Conservation (phyloP, 225 moss, liverwort and hornwort genomes). For the Physcomitrellopsis africana region DNA sequence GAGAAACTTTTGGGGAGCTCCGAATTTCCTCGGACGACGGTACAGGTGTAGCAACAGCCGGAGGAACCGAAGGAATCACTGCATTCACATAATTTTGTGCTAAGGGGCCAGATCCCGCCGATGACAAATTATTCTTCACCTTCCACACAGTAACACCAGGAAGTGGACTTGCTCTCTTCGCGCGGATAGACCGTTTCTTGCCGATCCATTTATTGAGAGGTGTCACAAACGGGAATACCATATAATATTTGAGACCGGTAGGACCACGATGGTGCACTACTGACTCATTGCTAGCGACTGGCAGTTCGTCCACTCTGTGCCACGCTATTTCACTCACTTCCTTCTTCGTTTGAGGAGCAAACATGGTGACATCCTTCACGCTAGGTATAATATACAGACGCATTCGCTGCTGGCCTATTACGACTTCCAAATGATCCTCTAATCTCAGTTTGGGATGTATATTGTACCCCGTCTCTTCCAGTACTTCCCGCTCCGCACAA, state of each 20-base stretch:
- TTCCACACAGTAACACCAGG: constrained; percentile 83
- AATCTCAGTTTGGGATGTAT: constrained; percentile 46
- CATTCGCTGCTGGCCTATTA: constrained; percentile 73
- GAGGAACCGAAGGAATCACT: constrained; percentile 45
- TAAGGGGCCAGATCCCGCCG: constrained; percentile 51
- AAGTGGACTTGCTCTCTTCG: constrained; percentile 39
- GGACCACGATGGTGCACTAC: constrained; percentile 89
- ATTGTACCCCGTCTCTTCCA: constrained; percentile 86
- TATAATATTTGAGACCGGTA: constrained; percentile 90
- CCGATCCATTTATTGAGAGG: constrained; percentile 72
- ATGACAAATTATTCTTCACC: constrained; percentile 65
- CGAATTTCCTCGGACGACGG: constrained; percentile 38
- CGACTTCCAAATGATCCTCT: constrained; percentile 57
- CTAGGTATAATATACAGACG: constrained; percentile 89
- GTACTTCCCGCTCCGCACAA: constrained; percentile 81
- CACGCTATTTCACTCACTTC: constrained; percentile 99
- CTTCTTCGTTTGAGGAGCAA: constrained; percentile 91
- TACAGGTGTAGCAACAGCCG: constrained; percentile 35
- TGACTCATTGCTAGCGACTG: constrained; percentile 76
- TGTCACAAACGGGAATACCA: constrained; percentile 90
- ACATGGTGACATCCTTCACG: constrained; percentile 73
- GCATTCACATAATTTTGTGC: constrained; percentile 45
- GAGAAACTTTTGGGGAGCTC: constrained; percentile 25
- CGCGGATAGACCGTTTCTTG: constrained; percentile 40
- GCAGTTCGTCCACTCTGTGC: constrained; percentile 96